These are phyloP conservation scores for Phyllostachys edulis DNA, from an alignment of 176 grass and related monocot genomes.

Conservation along the genomic window DNA sequence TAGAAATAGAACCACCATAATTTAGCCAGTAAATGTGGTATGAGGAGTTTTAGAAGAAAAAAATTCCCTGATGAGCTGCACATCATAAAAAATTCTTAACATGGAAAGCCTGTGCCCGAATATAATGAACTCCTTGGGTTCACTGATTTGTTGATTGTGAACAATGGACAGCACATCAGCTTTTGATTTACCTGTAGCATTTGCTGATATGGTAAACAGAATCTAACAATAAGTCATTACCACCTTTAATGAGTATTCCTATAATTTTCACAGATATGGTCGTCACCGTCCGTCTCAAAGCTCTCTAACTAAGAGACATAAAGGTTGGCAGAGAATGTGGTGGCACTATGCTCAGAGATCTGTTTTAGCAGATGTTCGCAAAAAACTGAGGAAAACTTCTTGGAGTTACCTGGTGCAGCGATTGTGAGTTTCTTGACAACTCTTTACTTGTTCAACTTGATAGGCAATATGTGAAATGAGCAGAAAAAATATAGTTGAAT, in stretches of 20 bases:
- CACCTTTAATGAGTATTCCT: constrained; percentile 1
- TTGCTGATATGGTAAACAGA: not conserved
- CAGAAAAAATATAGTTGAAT: constrained; percentile 12
- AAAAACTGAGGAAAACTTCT: constrained; percentile 75
- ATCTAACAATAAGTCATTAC: not conserved
- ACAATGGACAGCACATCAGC: not conserved
- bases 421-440: constrained; percentile 62
- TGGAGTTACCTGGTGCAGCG: constrained; percentile 67
- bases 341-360: constrained; percentile 84
- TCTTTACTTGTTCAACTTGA: constrained; percentile 28
- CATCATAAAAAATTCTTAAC: not conserved
- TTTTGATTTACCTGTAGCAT: constrained; percentile 15
- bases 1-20: not conserved
- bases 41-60: not conserved
- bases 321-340: constrained; percentile 88
- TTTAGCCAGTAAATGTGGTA: not conserved
- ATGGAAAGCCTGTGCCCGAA: not conserved
- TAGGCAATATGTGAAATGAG: constrained; percentile 10
- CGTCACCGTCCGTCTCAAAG: constrained; percentile 80
- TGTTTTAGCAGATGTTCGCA: constrained; percentile 64
- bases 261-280: constrained; percentile 68
- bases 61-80: not conserved
- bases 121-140: constrained; percentile 24
- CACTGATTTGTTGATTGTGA: constrained; percentile 26
- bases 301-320: constrained; percentile 57